phyloP scores from a whole-genome alignment of 768 basidiomycete species.

The Russula sp. region DNA sequence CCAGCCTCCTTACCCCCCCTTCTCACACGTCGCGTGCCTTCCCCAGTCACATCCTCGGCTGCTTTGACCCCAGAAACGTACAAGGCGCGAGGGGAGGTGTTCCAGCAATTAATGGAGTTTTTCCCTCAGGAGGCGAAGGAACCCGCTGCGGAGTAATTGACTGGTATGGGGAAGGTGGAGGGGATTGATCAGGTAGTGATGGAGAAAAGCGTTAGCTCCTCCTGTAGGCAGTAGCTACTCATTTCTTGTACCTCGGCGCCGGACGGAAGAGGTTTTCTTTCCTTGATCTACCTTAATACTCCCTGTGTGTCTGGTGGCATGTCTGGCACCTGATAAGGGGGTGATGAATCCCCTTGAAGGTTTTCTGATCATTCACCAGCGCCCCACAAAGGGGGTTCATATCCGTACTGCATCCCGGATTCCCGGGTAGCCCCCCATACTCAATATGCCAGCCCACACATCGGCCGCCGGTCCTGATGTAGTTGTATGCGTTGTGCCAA shows the following conservation, averaged over 20 bases:
- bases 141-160: conserved; percentile 58
- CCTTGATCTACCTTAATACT: too few relatives aligned
- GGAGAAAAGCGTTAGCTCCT: background rate
- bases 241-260: background rate
- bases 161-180: conserved; percentile 26
- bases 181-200: conserved; percentile 2
- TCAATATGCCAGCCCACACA: too few relatives aligned
- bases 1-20: conserved; percentile 60
- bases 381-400: background rate
- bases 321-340: too few relatives aligned
- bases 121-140: conserved; percentile 60
- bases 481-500: too few relatives aligned
- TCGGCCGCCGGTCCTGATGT: too few relatives aligned
- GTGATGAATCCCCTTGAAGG: too few relatives aligned
- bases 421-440: too few relatives aligned
- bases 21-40: conserved; percentile 35
- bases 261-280: too few relatives aligned
- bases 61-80: conserved; percentile 42
- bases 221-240: too few relatives aligned
- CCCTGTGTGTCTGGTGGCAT: too few relatives aligned
- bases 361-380: background rate
- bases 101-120: conserved; percentile 60
- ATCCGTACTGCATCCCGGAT: background rate
- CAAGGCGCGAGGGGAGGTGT: conserved; percentile 61
- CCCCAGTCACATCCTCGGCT: conserved; percentile 25